These are phyloP conservation scores for Cyclanthera cordifolia DNA, from an alignment of 306 rosid genomes.

Conservation along the genomic window DNA sequence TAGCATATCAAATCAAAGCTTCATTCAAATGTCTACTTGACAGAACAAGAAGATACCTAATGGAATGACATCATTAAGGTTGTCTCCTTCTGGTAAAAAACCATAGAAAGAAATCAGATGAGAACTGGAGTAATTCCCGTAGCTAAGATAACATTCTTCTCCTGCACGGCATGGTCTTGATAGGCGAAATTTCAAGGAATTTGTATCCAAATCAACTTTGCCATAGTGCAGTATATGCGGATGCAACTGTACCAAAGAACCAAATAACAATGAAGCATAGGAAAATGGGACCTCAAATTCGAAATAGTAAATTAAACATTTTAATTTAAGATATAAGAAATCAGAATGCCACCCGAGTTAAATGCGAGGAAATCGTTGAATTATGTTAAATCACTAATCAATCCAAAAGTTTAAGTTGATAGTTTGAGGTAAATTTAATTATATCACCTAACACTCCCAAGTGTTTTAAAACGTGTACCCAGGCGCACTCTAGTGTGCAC, in stretches of 20 bases:
- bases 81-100: conserved; percentile 73
- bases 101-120: conserved; percentile 72
- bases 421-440: no score
- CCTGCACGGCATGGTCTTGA: conserved; percentile 80
- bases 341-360: not conserved
- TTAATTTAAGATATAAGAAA: not conserved
- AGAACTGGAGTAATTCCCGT: conserved; percentile 63
- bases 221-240: conserved; percentile 76
- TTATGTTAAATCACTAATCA: no score
- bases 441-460: no score
- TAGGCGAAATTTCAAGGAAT: conserved; percentile 65
- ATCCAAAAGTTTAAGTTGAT: no score
- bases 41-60: conserved; percentile 39
- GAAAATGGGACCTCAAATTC: conserved; percentile 5
- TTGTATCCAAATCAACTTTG: conserved; percentile 48
- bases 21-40: not conserved
- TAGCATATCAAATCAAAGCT: not conserved
- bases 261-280: conserved; percentile 8
- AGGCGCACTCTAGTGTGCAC: no score
- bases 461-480: no score
- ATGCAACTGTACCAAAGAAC: conserved; percentile 40
- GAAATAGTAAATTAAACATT: not conserved
- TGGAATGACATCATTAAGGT: conserved; percentile 61
- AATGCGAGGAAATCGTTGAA: not conserved
- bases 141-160: conserved; percentile 72